Evolutionary conservation across 2,329 filamentous ascomycete species (phyloP), one percentile per base, ranked within the genome.

Genomic region (Mycosphaerella sp.): DNA sequence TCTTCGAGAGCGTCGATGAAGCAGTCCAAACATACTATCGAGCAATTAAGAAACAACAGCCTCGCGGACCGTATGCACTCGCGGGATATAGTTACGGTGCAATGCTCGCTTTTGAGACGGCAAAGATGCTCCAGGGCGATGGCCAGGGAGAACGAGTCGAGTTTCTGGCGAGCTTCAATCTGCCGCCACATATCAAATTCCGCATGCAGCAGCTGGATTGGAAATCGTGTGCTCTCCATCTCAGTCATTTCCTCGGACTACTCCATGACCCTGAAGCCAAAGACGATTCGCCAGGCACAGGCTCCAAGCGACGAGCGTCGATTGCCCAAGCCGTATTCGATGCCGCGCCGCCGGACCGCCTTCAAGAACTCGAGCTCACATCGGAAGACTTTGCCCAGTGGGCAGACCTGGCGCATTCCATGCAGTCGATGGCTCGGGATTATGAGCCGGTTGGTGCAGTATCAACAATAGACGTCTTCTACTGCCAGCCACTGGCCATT

Each of bases 41-140:
- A 0, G 70, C 71, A 0, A 73, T 81, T 43, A 69, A 69, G 17
- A 23, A 48, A 2, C 52, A 53, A 1, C 78, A 81, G 56, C 76
- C 77, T 0, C 9, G 63, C 0, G 78, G 78, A 0, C 78, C 78
- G 0, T 81, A 81, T 57, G 74, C 74, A 0, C 60, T 82, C 0
- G 74, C 74, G 0, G 78, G 79, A 1, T 80, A 80, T 60, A 74
- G 69, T 3, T 79, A 74, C 59, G 78, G 79, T 1, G 58, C 68
- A 0, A 78, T 77, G 65, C 54, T 80, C 0, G 76, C 77, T 0
- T 81, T 79, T 51, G 78, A 80, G 60, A 64, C 76, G 0, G 67
- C 71, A 8, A 80, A 80, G 63, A 29, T 58, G 1, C 67, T 80
- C 6, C 36, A 43, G 8, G 12, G 11, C 14, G 70, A 78, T 42